These are phyloP conservation scores for Penstemon eatonii DNA, from an alignment of 257 asterid genomes.

Conservation along the genomic window DNA sequence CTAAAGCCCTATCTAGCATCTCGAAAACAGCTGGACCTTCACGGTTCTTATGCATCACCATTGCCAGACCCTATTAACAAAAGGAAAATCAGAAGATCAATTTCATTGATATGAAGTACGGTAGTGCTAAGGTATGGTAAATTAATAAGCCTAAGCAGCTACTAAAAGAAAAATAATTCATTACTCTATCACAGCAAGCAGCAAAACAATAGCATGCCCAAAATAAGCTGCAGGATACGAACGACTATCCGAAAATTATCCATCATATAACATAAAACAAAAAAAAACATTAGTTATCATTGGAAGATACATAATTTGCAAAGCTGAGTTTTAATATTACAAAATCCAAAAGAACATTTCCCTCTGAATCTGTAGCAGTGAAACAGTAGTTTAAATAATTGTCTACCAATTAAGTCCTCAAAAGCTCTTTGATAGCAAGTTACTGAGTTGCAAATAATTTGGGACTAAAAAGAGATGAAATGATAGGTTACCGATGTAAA, in stretches of 20 bases:
- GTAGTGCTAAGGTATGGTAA: no score
- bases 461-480: no score
- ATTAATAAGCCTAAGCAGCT: background rate
- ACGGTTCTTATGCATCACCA: constrained; percentile 86
- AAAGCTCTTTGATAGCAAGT: no score
- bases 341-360: no score
- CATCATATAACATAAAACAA: background rate
- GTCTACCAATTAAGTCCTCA: no score
- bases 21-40: constrained; percentile 85
- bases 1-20: constrained; percentile 71
- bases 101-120: background rate
- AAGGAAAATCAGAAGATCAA: constrained; percentile 13
- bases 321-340: no score
- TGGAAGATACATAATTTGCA: no score
- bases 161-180: background rate
- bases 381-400: no score
- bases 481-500: no score
- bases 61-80: constrained; percentile 72
- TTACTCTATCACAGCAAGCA: background rate
- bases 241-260: background rate
- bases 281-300: no score
- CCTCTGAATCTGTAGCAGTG: no score
- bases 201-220: background rate
- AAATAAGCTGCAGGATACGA: background rate
- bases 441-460: no score